Evolutionary conservation across 169 alveolate species (phyloP), one percentile per base, ranked within the genome.

Genomic region (Cryptosporidium sp.): DNA sequence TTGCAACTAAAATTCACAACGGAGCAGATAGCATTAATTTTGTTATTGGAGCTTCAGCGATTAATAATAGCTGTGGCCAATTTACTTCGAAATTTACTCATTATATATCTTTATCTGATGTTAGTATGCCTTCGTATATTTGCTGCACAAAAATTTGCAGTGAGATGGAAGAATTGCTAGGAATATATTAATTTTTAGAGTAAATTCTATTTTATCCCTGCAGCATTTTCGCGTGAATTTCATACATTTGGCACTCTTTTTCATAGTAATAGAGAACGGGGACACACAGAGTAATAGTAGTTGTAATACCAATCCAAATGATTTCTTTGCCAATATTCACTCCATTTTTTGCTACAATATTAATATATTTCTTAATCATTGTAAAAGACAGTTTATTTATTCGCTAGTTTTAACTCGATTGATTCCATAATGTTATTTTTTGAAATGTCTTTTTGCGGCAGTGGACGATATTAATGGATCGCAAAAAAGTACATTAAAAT

Each of bases 191-290:
- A 69, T 21, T 21, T 23, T 23, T 65, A 9, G 48, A 7, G 21
- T 26, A 35, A 29, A 44, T 12, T 4, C 52, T 35, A 16, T 7
- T 7, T 68, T 93, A 91, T 33, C 72, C 84, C 58, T 93, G 92
- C 44, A 91, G 23, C 86, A 93, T 65, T 70, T 69, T 89, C 14
- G 94, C 85, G 84, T 93, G 95, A 73, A 91, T 70, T 45, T 93
- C 95, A 45, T 80, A 91, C 92, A 91, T 70, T 73, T 93, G 94
- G 61, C 95, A 93, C 56, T 93, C 95, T 12, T 80, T 84, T 68
- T 93, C 95, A 70, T 93, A 93, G 18, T 93, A 85, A 52, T 85
- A 86, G 4, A 92, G 52, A 29, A 92, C 95, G 0, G 95, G 95
- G 51, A 91, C 95, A 67, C 86, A 89, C 35, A 92, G 85, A 12